Evolutionary conservation across 2,329 filamentous ascomycete genomes (phyloP).

Genomic region (Chaetomiaceae sp.): DNA sequence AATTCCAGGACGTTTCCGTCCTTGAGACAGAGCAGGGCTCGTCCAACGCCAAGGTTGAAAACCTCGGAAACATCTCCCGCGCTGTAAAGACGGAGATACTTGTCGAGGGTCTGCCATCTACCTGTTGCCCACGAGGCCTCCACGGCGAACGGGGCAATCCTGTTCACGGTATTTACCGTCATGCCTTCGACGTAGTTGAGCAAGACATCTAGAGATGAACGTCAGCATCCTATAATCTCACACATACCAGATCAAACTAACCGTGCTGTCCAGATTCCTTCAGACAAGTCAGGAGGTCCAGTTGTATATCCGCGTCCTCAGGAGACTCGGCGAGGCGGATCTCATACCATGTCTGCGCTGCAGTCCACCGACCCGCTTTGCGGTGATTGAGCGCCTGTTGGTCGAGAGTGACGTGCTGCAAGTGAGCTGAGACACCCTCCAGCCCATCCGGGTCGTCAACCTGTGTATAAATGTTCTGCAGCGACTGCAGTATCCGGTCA

Average conservation of each 20-base stretch:
- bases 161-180: constrained; percentile 50
- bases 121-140: constrained; percentile 90
- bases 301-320: constrained; percentile 69
- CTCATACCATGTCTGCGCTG: constrained; percentile 97
- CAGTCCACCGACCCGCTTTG: constrained; percentile 89
- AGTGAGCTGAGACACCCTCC: constrained; percentile 84
- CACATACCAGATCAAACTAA: constrained; percentile 38
- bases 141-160: constrained; percentile 74
- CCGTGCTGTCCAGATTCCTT: constrained; percentile 95
- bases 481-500: constrained; percentile 66
- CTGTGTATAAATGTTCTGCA: constrained; percentile 93
- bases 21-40: constrained; percentile 58
- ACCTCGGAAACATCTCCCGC: constrained; percentile 52
- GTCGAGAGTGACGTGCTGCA: constrained; percentile 83
- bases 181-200: constrained; percentile 84
- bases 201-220: constrained; percentile 61
- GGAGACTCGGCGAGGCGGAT: constrained; percentile 78
- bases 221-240: neutral
- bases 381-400: constrained; percentile 90
- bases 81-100: constrained; percentile 56
- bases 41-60: constrained; percentile 79
- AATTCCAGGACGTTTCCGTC: constrained; percentile 50
- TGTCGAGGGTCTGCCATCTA: constrained; percentile 71
- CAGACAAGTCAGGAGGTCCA: constrained; percentile 80
- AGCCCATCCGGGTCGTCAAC: constrained; percentile 98